phyloP scores from a whole-genome alignment of 805 yeast species.

The Metschnikowia cerradonensis region DNA sequence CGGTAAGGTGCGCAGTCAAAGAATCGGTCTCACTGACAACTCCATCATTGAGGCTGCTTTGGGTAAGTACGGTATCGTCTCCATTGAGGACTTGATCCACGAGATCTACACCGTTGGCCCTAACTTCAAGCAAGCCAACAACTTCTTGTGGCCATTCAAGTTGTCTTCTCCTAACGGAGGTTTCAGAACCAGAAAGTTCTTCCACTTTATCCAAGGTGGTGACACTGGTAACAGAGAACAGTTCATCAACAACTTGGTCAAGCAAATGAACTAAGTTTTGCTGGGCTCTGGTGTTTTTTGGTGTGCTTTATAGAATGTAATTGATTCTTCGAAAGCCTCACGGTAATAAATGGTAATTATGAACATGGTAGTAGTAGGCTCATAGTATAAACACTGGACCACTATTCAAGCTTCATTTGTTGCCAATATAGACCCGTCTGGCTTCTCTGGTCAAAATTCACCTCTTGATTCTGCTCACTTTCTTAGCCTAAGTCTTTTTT shows the following conservation, averaged over 20 bases:
- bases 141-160: slow-evolving; percentile 98
- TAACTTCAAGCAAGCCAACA: slow-evolving; percentile 97
- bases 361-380: neutral
- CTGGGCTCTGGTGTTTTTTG: neutral
- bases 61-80: slow-evolving; percentile 90
- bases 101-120: slow-evolving; percentile 96
- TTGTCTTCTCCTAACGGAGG: slow-evolving; percentile 96
- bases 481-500: too few relatives aligned
- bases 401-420: too few relatives aligned
- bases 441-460: too few relatives aligned
- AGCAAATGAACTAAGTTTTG: slow-evolving; percentile 77
- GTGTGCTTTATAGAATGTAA: slow-evolving; percentile 6
- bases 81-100: slow-evolving; percentile 92
- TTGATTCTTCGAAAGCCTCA: neutral
- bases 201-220: slow-evolving; percentile 97
- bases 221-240: slow-evolving; percentile 98
- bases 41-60: slow-evolving; percentile 80
- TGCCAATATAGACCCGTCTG: too few relatives aligned
- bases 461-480: too few relatives aligned
- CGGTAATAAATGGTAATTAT: slow-evolving; percentile 2
- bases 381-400: too few relatives aligned
- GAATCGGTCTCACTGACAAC: slow-evolving; percentile 87
- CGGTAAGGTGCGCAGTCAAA: slow-evolving; percentile 97
- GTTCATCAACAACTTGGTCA: slow-evolving; percentile 89
- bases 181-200: slow-evolving; percentile 97